A percentile compares a stretch with the other conserved stretches of the same genome.
phyloP scores from a whole-genome alignment of 1,139 yeast genomes.

The Geotrichum restrictum region DNA sequence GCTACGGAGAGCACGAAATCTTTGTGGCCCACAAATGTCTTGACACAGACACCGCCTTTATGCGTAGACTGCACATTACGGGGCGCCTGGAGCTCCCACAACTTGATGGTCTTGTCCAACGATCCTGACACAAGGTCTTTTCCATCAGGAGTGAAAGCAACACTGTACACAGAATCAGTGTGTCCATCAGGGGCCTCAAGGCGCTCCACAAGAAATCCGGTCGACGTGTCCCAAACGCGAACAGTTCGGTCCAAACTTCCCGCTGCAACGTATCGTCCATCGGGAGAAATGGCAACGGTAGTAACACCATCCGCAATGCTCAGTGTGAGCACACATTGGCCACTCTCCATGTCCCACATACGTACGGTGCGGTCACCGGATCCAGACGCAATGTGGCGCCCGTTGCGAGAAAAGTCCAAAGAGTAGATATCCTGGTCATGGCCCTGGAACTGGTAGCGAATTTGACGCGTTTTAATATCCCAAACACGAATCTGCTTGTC shows the following conservation, averaged over 20 bases:
- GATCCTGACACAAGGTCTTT: slow-evolving; percentile 93
- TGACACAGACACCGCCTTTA: slow-evolving; percentile 63
- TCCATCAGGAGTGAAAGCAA: slow-evolving; percentile 89
- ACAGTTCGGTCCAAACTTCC: slow-evolving; percentile 95
- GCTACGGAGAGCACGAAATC: slow-evolving; percentile 94
- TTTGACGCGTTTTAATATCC: slow-evolving; percentile 86
- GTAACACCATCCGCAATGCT: slow-evolving; percentile 94
- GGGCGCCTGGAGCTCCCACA: slow-evolving; percentile 80
- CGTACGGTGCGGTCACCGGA: slow-evolving; percentile 96
- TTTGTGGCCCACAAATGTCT: slow-evolving; percentile 92
- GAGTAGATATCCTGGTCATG: slow-evolving; percentile 98
- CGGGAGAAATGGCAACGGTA: slow-evolving; percentile 75
- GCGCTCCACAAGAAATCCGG: slow-evolving; percentile 82
- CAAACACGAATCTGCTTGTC: slow-evolving; percentile 94
- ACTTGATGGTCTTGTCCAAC: slow-evolving; percentile 89
- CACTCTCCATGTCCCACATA: slow-evolving; percentile 92
- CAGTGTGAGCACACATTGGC: slow-evolving; percentile 61
- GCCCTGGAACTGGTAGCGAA: slow-evolving; percentile 83
- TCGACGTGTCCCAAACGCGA: slow-evolving; percentile 94
- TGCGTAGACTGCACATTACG: slow-evolving; percentile 41
- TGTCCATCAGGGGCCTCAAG: slow-evolving; percentile 94
- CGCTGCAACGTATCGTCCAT: slow-evolving; percentile 91
- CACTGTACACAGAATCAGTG: slow-evolving; percentile 93
- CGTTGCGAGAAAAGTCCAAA: slow-evolving; percentile 91
- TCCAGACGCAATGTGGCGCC: slow-evolving; percentile 90